These are phyloP conservation scores for Lasiodiplodia citricola DNA, from an alignment of 2,329 filamentous ascomycete genomes.

Conservation along the genomic window DNA sequence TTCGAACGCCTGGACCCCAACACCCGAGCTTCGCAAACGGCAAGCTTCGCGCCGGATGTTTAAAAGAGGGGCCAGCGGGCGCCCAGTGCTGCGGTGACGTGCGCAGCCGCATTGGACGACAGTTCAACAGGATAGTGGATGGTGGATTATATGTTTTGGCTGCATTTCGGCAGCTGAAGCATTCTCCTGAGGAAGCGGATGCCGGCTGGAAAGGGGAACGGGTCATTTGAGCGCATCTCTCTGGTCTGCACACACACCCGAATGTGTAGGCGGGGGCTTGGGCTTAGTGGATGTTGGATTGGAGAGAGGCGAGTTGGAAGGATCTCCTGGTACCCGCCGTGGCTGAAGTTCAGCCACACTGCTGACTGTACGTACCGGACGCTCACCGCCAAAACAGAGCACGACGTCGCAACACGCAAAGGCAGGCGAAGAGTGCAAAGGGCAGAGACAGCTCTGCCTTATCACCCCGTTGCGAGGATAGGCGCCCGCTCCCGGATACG, in stretches of 20 bases:
- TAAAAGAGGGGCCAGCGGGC: background rate
- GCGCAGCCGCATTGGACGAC: background rate
- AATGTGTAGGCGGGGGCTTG: background rate
- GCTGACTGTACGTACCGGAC: slow-evolving; percentile 3
- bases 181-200: background rate
- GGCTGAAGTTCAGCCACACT: slow-evolving; percentile 3
- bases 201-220: background rate
- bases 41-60: background rate
- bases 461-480: slow-evolving; percentile 1
- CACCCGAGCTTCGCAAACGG: background rate
- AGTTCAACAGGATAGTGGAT: background rate
- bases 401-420: background rate
- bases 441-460: background rate
- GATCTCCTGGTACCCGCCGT: background rate
- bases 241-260: background rate
- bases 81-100: background rate
- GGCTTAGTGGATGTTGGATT: background rate
- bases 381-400: slow-evolving; percentile 5
- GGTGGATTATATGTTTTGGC: background rate
- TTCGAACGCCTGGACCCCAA: slow-evolving; percentile 1
- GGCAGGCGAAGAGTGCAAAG: background rate
- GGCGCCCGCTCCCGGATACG: slow-evolving; percentile 4
- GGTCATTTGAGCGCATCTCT: background rate
- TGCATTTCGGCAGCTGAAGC: background rate
- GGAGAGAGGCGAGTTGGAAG: background rate